These are phyloP conservation scores for Quercus tomentella DNA, from an alignment of 331 rosid species.

Conservation along the genomic window DNA sequence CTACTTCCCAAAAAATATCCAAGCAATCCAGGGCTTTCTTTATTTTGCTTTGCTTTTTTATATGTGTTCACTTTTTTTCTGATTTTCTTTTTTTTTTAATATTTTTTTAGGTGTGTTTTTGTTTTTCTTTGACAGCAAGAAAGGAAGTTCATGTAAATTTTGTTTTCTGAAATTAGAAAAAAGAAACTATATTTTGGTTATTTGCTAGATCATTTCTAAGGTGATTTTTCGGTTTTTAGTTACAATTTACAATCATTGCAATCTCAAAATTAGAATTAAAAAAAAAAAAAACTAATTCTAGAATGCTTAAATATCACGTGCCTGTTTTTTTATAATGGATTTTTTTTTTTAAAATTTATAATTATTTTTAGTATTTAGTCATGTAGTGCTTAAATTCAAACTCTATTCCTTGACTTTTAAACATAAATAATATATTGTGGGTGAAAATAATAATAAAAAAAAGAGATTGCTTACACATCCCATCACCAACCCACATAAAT, in stretches of 20 bases:
- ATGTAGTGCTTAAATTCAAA: no score
- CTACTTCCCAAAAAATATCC: background rate
- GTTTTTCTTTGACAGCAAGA: background rate
- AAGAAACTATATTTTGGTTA: no score
- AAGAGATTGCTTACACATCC: background rate
- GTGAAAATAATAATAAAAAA: background rate
- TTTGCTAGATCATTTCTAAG: background rate
- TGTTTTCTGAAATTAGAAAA: background rate
- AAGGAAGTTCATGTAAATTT: background rate
- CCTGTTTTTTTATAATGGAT: no score
- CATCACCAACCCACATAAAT: background rate
- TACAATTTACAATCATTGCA: background rate
- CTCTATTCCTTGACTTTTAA: no score
- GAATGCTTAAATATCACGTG: no score
- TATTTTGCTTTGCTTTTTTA: background rate
- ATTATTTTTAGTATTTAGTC: no score
- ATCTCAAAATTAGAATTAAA: no score
- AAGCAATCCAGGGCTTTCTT: background rate
- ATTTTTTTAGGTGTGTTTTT: background rate
- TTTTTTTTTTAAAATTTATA: no score
- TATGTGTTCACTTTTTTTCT: background rate
- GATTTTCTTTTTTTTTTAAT: background rate
- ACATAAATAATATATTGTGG: background rate
- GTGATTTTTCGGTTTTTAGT: background rate
- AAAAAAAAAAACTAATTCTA: no score